A percentile compares a stretch with the other conserved stretches of the same genome.
These are phyloP conservation scores for Alternaria sp. DNA, from an alignment of 2,329 filamentous ascomycete species.

Conservation along the genomic window DNA sequence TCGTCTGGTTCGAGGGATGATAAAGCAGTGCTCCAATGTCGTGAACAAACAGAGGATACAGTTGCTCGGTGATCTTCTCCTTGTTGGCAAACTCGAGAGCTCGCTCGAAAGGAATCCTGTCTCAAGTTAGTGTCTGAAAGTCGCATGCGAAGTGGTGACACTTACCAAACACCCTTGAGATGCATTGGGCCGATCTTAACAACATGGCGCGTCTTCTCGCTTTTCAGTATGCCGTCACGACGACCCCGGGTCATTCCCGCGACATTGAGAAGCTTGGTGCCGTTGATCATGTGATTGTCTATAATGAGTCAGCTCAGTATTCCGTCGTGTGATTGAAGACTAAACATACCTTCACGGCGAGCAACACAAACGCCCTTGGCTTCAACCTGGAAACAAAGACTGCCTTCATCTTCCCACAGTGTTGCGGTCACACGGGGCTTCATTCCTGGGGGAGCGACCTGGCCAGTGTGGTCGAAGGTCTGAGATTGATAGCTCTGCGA, in stretches of 20 bases:
- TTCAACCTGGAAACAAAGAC: conserved; percentile 96
- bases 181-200: conserved; percentile 99
- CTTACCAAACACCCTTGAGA: conserved; percentile 72
- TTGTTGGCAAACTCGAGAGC: conserved; percentile 99
- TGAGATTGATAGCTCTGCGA: conserved; percentile 51
- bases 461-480: conserved; percentile 85
- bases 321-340: conserved; percentile 9
- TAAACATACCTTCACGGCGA: conserved; percentile 76
- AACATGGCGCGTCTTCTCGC: conserved; percentile 94
- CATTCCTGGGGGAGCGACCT: conserved; percentile 89
- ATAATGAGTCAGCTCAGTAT: neutral
- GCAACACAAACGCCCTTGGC: conserved; percentile 96
- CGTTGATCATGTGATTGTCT: conserved; percentile 99
- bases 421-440: conserved; percentile 97
- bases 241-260: conserved; percentile 97
- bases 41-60: conserved; percentile 96
- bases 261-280: conserved; percentile 94
- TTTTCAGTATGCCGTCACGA: conserved; percentile 95
- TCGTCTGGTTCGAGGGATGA: conserved; percentile 85
- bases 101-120: conserved; percentile 95
- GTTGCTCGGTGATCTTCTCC: conserved; percentile 95
- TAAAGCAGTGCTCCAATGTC: conserved; percentile 94
- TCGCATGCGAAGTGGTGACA: neutral
- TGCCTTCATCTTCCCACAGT: conserved; percentile 97
- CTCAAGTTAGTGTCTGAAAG: conserved; percentile 10